These are phyloP conservation scores for Rhizophora mangle DNA, from an alignment of 345 rosid species.

Conservation along the genomic window DNA sequence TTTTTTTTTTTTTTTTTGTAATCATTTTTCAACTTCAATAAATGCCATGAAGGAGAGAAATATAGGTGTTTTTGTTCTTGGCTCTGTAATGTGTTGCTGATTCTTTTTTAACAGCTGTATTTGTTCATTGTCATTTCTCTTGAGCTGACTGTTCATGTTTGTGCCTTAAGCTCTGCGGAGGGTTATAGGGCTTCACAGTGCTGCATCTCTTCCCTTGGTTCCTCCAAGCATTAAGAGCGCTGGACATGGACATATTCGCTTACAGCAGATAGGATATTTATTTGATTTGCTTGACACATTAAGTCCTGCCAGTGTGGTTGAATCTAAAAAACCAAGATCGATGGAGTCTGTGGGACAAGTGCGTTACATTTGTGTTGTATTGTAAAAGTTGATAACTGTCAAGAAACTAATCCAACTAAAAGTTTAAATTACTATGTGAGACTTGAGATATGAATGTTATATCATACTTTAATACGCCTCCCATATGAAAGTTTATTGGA, in stretches of 20 bases:
- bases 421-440: too few relatives aligned
- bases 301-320: conserved; percentile 42
- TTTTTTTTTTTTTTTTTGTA: too few relatives aligned
- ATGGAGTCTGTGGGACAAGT: conserved; percentile 92
- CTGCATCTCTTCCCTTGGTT: conserved; percentile 41
- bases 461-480: too few relatives aligned
- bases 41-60: too few relatives aligned
- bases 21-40: too few relatives aligned
- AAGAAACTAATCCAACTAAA: too few relatives aligned
- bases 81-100: neutral
- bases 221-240: conserved; percentile 44
- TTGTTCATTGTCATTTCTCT: neutral
- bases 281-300: conserved; percentile 45
- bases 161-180: conserved; percentile 57
- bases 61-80: neutral
- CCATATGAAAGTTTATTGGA: too few relatives aligned
- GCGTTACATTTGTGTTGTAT: conserved; percentile 11
- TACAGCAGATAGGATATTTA: conserved; percentile 51
- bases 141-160: neutral
- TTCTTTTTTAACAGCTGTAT: neutral
- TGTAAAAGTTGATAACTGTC: neutral
- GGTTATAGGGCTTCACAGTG: conserved; percentile 50
- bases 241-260: conserved; percentile 61
- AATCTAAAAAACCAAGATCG: conserved; percentile 53
- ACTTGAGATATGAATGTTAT: too few relatives aligned